phyloP scores from a whole-genome alignment of 2,329 filamentous ascomycete genomes.

The Botrytis galanthina region DNA sequence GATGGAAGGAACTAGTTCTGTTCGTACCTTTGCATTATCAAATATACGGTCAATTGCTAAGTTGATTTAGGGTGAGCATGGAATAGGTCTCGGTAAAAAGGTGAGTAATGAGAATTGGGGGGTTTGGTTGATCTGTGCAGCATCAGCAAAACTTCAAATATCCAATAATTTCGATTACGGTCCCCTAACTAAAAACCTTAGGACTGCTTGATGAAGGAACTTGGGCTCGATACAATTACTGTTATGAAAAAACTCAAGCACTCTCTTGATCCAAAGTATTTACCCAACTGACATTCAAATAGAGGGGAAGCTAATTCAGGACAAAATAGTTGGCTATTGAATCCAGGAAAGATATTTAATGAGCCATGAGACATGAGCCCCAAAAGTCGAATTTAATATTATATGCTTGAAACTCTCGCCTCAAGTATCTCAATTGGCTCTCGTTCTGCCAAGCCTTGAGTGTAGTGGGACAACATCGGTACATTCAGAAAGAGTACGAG shows the following conservation, averaged over 20 bases:
- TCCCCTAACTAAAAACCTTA: not conserved
- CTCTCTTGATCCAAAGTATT: slow-evolving; percentile 66
- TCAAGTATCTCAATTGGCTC: not conserved
- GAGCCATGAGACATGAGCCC: slow-evolving; percentile 4
- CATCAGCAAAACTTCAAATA: not conserved
- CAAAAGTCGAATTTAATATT: not conserved
- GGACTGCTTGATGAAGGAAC: slow-evolving; percentile 52
- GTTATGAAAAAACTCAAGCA: slow-evolving; percentile 81
- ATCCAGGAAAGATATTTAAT: slow-evolving; percentile 51
- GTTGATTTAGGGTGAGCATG: slow-evolving; percentile 65
- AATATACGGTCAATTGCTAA: not conserved
- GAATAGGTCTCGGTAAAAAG: slow-evolving; percentile 82
- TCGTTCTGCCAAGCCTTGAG: not conserved
- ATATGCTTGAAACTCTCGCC: not conserved
- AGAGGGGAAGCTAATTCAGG: not conserved
- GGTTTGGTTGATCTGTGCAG: slow-evolving; percentile 47
- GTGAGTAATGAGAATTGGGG: slow-evolving; percentile 44
- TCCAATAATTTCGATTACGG: not conserved
- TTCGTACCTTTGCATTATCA: slow-evolving; percentile 24
- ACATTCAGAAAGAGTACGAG: not conserved
- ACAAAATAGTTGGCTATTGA: slow-evolving; percentile 67
- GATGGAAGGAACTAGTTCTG: slow-evolving; percentile 88
- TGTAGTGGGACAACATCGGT: not conserved
- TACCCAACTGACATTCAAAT: no score
- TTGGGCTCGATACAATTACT: slow-evolving; percentile 73